Evolutionary conservation across 164 flowering plant genomes (phyloP).

Genomic region (Tetrastigma voinierianum): DNA sequence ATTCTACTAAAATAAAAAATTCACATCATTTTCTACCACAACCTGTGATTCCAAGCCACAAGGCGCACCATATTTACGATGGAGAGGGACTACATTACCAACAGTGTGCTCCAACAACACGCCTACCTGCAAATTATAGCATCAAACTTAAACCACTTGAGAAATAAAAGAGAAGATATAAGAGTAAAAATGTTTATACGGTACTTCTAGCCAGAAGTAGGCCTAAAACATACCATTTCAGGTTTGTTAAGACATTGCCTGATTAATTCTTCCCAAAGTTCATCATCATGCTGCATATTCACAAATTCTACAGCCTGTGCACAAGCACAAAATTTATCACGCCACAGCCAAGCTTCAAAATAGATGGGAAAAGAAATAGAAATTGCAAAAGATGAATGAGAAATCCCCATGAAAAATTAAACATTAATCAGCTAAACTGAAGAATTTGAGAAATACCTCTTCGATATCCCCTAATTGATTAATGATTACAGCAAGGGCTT

Average conservation of each 20-base stretch:
- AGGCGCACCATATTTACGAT: constrained; percentile 94
- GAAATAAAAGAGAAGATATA: background rate
- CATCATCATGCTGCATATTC: constrained; percentile 90
- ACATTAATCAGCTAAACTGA: background rate
- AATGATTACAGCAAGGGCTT: constrained; percentile 86
- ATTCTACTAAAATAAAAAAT: background rate
- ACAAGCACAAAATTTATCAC: constrained; percentile 5
- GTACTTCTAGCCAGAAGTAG: no score
- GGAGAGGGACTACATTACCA: constrained; percentile 93
- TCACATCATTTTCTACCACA: constrained; percentile 20
- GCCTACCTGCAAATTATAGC: constrained; percentile 64
- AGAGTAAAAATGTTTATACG: no score
- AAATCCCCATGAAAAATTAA: background rate
- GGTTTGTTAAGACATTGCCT: constrained; percentile 83
- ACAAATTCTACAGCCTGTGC: constrained; percentile 95
- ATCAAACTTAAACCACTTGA: constrained; percentile 4
- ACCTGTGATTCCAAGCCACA: constrained; percentile 93
- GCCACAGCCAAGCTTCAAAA: constrained; percentile 9
- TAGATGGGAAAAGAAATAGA: background rate
- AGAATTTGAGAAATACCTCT: constrained; percentile 47
- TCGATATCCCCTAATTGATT: constrained; percentile 89
- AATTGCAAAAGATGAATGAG: background rate
- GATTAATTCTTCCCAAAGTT: constrained; percentile 98
- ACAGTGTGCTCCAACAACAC: constrained; percentile 95
- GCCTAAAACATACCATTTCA: constrained; percentile 72